Evolutionary conservation across 2,329 filamentous ascomycete genomes (phyloP).

Genomic region (Colletotrichum eremochloae): DNA sequence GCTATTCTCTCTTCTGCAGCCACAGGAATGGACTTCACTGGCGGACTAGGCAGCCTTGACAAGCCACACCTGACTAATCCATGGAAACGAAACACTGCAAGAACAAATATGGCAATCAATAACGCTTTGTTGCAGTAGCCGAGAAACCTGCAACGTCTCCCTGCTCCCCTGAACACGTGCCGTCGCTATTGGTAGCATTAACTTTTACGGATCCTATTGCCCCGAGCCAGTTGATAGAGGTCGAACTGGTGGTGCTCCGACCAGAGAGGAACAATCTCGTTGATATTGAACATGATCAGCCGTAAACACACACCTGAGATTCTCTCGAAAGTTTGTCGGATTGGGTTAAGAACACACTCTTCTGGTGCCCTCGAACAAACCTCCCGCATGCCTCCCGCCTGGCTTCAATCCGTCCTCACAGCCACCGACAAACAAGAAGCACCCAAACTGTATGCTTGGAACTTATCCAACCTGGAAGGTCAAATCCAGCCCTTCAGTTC

Average conservation of each 20-base stretch:
- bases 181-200: neutral
- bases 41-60: neutral
- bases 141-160: neutral
- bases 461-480: constrained; percentile 47
- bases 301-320: neutral
- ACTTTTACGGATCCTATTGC: neutral
- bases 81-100: too few species aligned
- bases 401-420: constrained; percentile 51
- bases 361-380: constrained; percentile 1
- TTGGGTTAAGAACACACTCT: neutral
- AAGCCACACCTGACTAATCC: constrained; percentile 28
- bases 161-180: neutral
- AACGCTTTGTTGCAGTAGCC: neutral
- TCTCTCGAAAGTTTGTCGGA: neutral
- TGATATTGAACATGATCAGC: neutral
- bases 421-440: constrained; percentile 44
- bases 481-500: neutral
- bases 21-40: neutral
- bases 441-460: constrained; percentile 56
- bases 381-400: constrained; percentile 42
- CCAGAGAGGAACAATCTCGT: neutral
- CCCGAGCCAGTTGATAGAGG: neutral
- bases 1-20: neutral
- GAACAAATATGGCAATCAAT: neutral
- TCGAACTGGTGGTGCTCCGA: neutral